phyloP scores from a whole-genome alignment of 2,329 filamentous ascomycete genomes.

The Aspergillus novoparasiticus region DNA sequence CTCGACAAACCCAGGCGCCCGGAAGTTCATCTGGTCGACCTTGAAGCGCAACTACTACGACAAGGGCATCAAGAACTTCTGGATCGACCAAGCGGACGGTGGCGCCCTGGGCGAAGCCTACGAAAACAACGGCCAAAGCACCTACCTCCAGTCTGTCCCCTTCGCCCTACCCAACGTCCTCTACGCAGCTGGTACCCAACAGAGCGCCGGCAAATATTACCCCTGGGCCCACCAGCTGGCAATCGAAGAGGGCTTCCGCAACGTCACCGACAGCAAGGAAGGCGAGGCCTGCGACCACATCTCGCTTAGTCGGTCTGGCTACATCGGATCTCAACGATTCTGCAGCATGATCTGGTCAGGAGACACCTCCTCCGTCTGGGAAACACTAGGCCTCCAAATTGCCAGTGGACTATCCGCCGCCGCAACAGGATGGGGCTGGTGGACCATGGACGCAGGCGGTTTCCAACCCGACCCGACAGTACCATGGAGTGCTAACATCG shows the following conservation, averaged over 20 bases:
- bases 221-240: constrained; percentile 58
- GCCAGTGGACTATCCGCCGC: constrained; percentile 65
- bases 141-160: constrained; percentile 35
- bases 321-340: constrained; percentile 60
- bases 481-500: constrained; percentile 54
- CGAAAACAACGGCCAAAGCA: constrained; percentile 56
- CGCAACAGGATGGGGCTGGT: constrained; percentile 63
- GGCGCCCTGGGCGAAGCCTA: constrained; percentile 38
- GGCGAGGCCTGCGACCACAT: constrained; percentile 39
- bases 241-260: constrained; percentile 60
- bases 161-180: constrained; percentile 30
- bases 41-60: constrained; percentile 61
- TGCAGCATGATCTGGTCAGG: constrained; percentile 63
- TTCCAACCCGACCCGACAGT: constrained; percentile 56
- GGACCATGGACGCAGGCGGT: constrained; percentile 68
- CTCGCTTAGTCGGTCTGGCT: constrained; percentile 58
- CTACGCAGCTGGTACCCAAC: constrained; percentile 64
- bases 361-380: constrained; percentile 64
- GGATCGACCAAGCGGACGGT: constrained; percentile 67
- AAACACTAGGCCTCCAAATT: constrained; percentile 58
- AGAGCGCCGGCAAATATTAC: constrained; percentile 62
- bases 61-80: constrained; percentile 64
- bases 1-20: constrained; percentile 59
- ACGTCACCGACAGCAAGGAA: constrained; percentile 53
- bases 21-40: constrained; percentile 60